Base-by-base conservation (phyloP, 2,329 filamentous ascomycete genomes). In the Penicillium sp. region DNA sequence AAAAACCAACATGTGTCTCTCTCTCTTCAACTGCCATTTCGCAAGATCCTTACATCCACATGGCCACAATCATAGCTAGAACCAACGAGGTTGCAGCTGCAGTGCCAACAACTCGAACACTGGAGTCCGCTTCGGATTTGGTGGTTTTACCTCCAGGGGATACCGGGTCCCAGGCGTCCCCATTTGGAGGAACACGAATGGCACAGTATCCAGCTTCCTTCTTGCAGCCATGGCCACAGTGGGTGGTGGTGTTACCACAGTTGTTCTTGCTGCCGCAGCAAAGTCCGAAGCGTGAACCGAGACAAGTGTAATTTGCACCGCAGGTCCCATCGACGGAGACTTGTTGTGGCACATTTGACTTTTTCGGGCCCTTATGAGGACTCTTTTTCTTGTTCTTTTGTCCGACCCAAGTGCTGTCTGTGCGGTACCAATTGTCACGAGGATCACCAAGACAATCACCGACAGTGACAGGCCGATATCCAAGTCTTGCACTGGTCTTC, bases 391-490 rank as follows among this genome's bases (percentile, higher is more conserved):
- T 61, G 38, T 54, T 62, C 37, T 61, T 59, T 28, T 59, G 60
- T 30, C 55, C 40, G 48, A 61, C 49, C 61, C 64, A 65, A 52
- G 68, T 66, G 13, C 68, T 69, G 57, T 79, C 79, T 61, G 72
- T 73, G 57, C 78, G 78, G 61, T 80, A 80, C 77, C 78, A 80
- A 52, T 74, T 68, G 10, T 75, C 68, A 5, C 71, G 67, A 3
- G 74, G 70, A 42, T 80, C 78, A 13, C 69, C 70, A 6, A 81
- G 68, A 61, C 79, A 81, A 56, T 80, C 77, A 22, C 78, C 79
- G 8, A 81, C 71, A n/a, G 79, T 79, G 51, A 80, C 75, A 3
- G 78, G 72, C 51, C 71, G 71, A 59, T 75, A 79, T 5, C 72
- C 72, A 19, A 73, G 67, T 26, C 68, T 67, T 33, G 60, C 59